Conservation (phyloP, 176 grass and related monocot genomes). For the Phyllostachys edulis region DNA sequence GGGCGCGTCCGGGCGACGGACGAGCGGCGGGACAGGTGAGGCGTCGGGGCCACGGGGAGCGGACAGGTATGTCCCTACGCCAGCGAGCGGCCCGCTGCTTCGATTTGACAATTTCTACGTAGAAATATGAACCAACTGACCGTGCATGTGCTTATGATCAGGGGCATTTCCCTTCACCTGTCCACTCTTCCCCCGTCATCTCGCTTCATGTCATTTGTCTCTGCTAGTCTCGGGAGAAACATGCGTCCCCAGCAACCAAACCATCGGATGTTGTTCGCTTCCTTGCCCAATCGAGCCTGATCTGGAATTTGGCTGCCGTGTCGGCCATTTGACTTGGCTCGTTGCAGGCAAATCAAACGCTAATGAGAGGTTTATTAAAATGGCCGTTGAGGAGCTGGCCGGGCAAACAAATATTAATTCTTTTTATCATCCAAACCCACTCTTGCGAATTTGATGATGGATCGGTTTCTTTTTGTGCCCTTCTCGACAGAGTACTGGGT, state of each 20-base stretch:
- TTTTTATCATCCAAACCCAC: not conserved
- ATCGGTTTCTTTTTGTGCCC: constrained; percentile 22
- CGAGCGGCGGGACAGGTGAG: no score
- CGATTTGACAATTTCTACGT: not conserved
- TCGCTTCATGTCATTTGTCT: not conserved
- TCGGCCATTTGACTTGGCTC: not conserved
- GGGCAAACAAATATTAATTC: not conserved
- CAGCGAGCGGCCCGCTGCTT: no score
- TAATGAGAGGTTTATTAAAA: not conserved
- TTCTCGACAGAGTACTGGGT: not conserved
- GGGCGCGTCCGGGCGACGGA: no score
- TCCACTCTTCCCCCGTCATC: not conserved
- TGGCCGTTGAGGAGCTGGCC: not conserved
- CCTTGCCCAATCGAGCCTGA: not conserved
- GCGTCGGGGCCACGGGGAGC: no score
- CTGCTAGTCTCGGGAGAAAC: not conserved
- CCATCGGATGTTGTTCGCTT: not conserved
- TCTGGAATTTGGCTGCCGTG: constrained; percentile 15
- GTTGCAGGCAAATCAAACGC: not conserved
- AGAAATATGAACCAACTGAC: not conserved
- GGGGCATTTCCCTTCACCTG: not conserved
- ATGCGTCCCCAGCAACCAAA: constrained; percentile 6
- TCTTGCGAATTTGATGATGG: not conserved
- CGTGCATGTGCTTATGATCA: not conserved
- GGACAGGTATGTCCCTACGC: no score